phyloP scores from a whole-genome alignment of 192 early-diverging fungal species.

The Backusella tuberculispora region DNA sequence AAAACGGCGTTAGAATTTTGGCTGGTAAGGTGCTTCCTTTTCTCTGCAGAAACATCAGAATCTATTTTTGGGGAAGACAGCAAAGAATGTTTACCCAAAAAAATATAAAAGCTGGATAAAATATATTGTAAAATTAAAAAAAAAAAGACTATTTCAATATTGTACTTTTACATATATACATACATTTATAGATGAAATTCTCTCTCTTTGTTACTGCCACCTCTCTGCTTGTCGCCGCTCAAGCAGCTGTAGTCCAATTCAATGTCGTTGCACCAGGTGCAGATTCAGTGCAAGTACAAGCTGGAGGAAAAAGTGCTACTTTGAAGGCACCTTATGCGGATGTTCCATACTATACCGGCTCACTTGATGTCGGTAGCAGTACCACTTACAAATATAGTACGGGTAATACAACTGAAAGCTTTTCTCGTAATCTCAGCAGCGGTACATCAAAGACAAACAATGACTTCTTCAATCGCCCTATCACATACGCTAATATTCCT shows the following conservation, averaged over 20 bases:
- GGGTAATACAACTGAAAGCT: constrained; percentile 31
- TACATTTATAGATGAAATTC: neutral
- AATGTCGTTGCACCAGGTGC: constrained; percentile 45
- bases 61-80: neutral
- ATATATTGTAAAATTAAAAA: neutral
- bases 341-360: constrained; percentile 42
- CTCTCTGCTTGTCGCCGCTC: constrained; percentile 22
- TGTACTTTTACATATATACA: neutral
- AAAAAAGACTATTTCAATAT: neutral
- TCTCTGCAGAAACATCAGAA: neutral
- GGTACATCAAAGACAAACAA: constrained; percentile 40
- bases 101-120: neutral
- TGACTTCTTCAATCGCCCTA: constrained; percentile 44
- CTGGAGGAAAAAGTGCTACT: constrained; percentile 32
- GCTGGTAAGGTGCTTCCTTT: neutral
- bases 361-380: constrained; percentile 30
- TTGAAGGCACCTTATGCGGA: constrained; percentile 33
- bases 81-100: neutral
- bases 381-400: constrained; percentile 45
- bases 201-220: constrained; percentile 14
- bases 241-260: constrained; percentile 43
- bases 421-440: constrained; percentile 34
- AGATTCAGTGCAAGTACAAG: constrained; percentile 36
- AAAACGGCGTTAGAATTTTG: constrained; percentile 4
- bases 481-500: constrained; percentile 53